Percentiles rank a stretch among this genome's conserved stretches.
These are phyloP conservation scores for Mycena amicta DNA, from an alignment of 768 basidiomycete species.

Conservation along the genomic window DNA sequence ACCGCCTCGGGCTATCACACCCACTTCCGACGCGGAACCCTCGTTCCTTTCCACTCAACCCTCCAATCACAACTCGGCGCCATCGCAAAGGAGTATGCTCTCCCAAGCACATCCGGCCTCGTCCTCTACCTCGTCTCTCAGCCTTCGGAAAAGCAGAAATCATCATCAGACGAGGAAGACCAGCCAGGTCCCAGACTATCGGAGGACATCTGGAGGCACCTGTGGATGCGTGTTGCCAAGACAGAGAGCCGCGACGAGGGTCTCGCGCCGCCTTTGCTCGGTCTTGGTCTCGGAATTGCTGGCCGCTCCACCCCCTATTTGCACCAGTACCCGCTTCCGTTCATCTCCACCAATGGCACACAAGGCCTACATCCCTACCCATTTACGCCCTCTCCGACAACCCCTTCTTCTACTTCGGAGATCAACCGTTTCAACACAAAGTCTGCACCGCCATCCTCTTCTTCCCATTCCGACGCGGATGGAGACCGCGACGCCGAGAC, in stretches of 20 bases:
- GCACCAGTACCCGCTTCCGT: slow-evolving; percentile 34
- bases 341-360: slow-evolving; percentile 46
- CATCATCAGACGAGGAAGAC: slow-evolving; percentile 38
- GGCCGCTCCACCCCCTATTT: slow-evolving; percentile 45
- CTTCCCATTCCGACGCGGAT: slow-evolving; percentile 47
- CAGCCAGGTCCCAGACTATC: slow-evolving; percentile 81
- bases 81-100: slow-evolving; percentile 91
- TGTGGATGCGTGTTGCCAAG: slow-evolving; percentile 77
- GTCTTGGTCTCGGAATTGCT: slow-evolving; percentile 46
- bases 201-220: slow-evolving; percentile 83
- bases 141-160: background rate
- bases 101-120: slow-evolving; percentile 84
- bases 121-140: slow-evolving; percentile 74
- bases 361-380: slow-evolving; percentile 34
- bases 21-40: slow-evolving; percentile 80
- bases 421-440: slow-evolving; percentile 43
- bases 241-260: slow-evolving; percentile 57
- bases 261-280: slow-evolving; percentile 43
- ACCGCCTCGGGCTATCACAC: slow-evolving; percentile 75
- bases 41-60: slow-evolving; percentile 84
- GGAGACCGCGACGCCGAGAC: slow-evolving; percentile 28
- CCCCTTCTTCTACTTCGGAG: slow-evolving; percentile 57
- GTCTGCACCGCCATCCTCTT: slow-evolving; percentile 51
- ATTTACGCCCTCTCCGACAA: slow-evolving; percentile 52
- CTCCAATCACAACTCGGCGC: slow-evolving; percentile 81